Conservation (phyloP, 108 stramenopile genomes). For the Hondaea fermentalgiana region DNA sequence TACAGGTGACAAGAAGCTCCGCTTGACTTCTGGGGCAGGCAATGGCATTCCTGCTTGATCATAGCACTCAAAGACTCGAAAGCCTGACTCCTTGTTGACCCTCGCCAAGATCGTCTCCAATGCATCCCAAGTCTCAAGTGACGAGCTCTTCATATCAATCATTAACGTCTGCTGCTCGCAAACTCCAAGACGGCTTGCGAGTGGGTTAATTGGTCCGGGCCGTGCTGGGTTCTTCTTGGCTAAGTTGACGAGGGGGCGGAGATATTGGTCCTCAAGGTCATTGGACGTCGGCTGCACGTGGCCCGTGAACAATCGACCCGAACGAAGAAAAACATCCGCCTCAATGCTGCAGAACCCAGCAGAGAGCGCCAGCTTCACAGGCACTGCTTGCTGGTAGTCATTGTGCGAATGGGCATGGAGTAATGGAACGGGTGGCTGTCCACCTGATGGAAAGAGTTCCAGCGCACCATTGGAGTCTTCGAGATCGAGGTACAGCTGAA, state of each 20-base stretch:
- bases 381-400: background rate
- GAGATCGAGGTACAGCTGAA: background rate
- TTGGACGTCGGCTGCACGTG: background rate
- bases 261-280: background rate
- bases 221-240: background rate
- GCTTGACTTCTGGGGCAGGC: background rate
- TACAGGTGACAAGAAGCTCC: background rate
- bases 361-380: background rate
- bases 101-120: background rate
- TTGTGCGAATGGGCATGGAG: background rate
- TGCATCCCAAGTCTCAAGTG: background rate
- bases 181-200: background rate
- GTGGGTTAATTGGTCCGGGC: background rate
- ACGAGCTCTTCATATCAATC: background rate
- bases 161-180: background rate
- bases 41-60: background rate
- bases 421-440: background rate
- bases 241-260: background rate
- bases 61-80: constrained; percentile 1
- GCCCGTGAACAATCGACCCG: background rate
- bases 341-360: constrained; percentile 8
- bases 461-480: background rate
- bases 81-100: background rate
- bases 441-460: background rate
- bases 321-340: background rate